A percentile compares a stretch with the other conserved stretches of the same genome.
Evolutionary conservation across 768 basidiomycete genomes (phyloP).

Genomic region (Tulasnella sp.): DNA sequence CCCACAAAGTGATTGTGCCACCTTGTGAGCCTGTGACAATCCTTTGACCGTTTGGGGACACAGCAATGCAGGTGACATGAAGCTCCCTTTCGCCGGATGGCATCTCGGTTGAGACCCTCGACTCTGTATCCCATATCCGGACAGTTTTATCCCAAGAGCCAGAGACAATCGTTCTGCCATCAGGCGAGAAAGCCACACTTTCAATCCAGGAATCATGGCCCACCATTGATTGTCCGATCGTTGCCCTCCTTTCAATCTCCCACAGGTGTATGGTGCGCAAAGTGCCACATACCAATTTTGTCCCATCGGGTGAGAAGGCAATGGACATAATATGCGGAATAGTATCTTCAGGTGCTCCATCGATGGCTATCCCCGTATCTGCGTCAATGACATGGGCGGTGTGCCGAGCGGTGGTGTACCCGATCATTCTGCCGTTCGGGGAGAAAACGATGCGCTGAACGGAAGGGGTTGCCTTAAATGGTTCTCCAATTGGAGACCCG

Average conservation of each 20-base stretch:
- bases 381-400: too few species aligned
- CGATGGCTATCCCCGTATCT: too few species aligned
- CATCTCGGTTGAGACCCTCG: not conserved
- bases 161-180: not conserved
- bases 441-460: not conserved
- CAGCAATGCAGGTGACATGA: not conserved
- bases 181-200: not conserved
- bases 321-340: too few species aligned
- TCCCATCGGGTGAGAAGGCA: not conserved
- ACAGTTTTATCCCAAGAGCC: not conserved
- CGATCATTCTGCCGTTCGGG: not conserved
- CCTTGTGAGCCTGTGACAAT: too few species aligned
- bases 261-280: not conserved
- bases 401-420: too few species aligned
- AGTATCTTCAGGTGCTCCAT: too few species aligned
- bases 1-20: too few species aligned
- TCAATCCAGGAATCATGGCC: not conserved
- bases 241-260: not conserved
- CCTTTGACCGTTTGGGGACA: too few species aligned
- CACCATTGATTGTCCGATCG: not conserved
- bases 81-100: too few species aligned
- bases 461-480: fast-evolving
- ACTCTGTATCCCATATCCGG: not conserved
- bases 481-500: not conserved
- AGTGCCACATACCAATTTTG: not conserved